Evolutionary conservation across 1,284 basidiomycete species (phyloP).

Genomic region (Uromyces viciae-fabae): DNA sequence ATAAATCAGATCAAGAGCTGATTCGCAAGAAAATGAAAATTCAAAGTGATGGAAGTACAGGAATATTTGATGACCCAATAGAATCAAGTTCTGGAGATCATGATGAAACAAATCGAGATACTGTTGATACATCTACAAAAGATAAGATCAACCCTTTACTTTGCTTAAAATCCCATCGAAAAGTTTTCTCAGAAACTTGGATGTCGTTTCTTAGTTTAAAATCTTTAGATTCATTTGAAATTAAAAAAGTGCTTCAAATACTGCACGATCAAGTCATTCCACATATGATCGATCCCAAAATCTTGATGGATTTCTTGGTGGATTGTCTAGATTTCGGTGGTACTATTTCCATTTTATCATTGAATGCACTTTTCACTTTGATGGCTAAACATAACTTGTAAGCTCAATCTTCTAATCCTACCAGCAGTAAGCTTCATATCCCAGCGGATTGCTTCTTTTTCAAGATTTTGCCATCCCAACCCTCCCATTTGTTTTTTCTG

Average conservation of each 20-base stretch:
- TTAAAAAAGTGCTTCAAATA: conserved; percentile 67
- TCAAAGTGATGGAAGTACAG: conserved; percentile 48
- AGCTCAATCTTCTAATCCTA: conserved; percentile 53
- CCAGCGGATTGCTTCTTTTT: too few relatives aligned
- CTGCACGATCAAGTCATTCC: conserved; percentile 82
- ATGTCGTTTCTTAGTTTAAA: conserved; percentile 64
- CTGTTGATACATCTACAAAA: conserved; percentile 50
- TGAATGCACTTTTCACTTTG: conserved; percentile 85
- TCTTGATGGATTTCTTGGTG: conserved; percentile 92
- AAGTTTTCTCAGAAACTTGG: conserved; percentile 75
- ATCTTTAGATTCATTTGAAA: conserved; percentile 57
- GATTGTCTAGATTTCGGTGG: conserved; percentile 83
- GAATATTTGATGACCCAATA: conserved; percentile 50
- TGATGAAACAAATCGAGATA: conserved; percentile 52
- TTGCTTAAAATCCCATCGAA: conserved; percentile 67
- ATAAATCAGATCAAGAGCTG: conserved; percentile 41
- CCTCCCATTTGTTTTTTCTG: conserved; percentile 3
- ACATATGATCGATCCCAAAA: conserved; percentile 66
- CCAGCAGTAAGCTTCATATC: too few relatives aligned
- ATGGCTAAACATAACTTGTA: conserved; percentile 91
- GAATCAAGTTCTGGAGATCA: conserved; percentile 41
- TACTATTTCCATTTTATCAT: conserved; percentile 77
- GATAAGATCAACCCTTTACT: conserved; percentile 60
- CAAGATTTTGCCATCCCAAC: neutral
- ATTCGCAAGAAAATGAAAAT: conserved; percentile 47